Evolutionary conservation across 2,329 filamentous ascomycete species (phyloP), one percentile per base, ranked within the genome.

Genomic region (Proliferodiscus dingleyae): DNA sequence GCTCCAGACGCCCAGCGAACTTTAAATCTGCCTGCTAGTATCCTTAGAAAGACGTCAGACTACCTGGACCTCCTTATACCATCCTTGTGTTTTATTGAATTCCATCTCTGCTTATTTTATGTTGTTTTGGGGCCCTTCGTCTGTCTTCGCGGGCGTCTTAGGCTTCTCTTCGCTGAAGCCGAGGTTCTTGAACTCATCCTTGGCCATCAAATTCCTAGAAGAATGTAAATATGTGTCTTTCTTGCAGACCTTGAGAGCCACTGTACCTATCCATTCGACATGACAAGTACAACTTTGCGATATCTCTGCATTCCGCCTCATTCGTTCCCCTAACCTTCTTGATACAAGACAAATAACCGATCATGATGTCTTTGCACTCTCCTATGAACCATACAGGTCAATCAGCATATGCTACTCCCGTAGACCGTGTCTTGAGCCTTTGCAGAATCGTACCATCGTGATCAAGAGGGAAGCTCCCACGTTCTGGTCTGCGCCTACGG

Each of bases 391-490:
- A 15, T 19, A 5, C 16, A 47, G 18, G 28, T 11, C 41, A 22
- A 53, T 51, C 46, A 51, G 39, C 45, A 39, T 9, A 39, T 29
- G 16, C 10, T 11, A 41, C 15, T 19, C 24, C n/a, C 28, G 18
- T n/a, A 39, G 8, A 33, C 16, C 21, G 6, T n/a, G 13, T 28
- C 40, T 19, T 29, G 13, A 18, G 16, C 23, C 41, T 21, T 13
- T n/a, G 30, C 13, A 33, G 43, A 24, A 36, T 51, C 64, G 55
- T 69, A 83, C 80, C 89, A 66, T 95, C 89, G 61, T 96, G 90
- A 67, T 97, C 91, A 45, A 97, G 80, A n/a, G 91, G 91, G 63
- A 97, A 97, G 60, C 88, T 94, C 45, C 91, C 91, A 59, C 90
- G 83, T 66, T 96, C 87, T 4, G 91, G 91, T 46, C 88, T 93